phyloP scores from a whole-genome alignment of 768 basidiomycete species.

The Pholiota conissans region DNA sequence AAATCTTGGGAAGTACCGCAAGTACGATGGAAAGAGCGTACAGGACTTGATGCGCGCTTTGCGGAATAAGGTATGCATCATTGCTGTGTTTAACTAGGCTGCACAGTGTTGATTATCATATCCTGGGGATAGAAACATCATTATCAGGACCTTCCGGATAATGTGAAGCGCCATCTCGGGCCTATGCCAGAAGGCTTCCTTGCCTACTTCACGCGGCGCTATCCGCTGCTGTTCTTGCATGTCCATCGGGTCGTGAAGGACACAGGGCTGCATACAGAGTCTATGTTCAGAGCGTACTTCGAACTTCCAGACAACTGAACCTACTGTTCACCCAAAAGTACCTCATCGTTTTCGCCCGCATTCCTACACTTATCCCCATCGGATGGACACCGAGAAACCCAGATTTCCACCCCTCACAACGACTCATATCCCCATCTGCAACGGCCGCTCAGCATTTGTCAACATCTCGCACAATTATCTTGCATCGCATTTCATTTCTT shows the following conservation, averaged over 20 bases:
- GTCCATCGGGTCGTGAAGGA: slow-evolving; percentile 81
- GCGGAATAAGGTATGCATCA: slow-evolving; percentile 81
- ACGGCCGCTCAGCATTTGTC: not conserved
- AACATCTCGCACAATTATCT: not conserved
- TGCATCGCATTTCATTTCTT: not conserved
- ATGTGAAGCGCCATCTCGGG: slow-evolving; percentile 85
- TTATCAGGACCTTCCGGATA: slow-evolving; percentile 94
- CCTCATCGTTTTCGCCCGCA: no score
- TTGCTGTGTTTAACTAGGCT: not conserved
- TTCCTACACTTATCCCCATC: not conserved
- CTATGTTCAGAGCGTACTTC: slow-evolving; percentile 92
- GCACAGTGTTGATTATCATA: slow-evolving; percentile 9
- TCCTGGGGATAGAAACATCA: slow-evolving; percentile 99
- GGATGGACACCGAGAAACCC: not conserved
- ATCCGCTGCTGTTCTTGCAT: slow-evolving; percentile 88
- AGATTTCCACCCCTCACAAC: not conserved
- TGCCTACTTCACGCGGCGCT: slow-evolving; percentile 91
- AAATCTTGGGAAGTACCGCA: slow-evolving; percentile 95
- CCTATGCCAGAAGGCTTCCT: slow-evolving; percentile 92
- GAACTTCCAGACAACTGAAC: slow-evolving; percentile 50
- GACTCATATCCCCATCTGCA: not conserved
- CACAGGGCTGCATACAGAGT: slow-evolving; percentile 74
- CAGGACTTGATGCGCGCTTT: slow-evolving; percentile 92
- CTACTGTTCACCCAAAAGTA: not conserved
- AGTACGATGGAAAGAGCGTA: slow-evolving; percentile 90